Evolutionary conservation across 1,284 basidiomycete genomes (phyloP), one percentile per base, ranked within the genome.

Genomic region (Trametes sp.): DNA sequence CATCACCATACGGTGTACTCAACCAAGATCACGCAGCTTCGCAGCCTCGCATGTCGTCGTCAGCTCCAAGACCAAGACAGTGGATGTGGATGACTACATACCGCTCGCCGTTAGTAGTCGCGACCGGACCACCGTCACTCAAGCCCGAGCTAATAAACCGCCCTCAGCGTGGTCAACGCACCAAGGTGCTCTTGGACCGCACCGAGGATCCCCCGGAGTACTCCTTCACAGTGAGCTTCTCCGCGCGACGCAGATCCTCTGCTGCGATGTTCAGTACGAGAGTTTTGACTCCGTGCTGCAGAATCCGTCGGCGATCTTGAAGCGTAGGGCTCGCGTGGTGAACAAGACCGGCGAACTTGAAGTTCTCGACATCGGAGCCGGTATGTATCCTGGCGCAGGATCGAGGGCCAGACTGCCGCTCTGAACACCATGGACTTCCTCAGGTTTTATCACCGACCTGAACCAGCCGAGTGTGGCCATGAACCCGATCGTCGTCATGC

Each of bases 401-500:
- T n/a, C n/a, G n/a, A n/a, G n/a, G n/a, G n/a, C n/a, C n/a, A n/a
- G n/a, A n/a, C n/a, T n/a, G n/a, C n/a, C n/a, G n/a, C n/a, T n/a
- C n/a, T n/a, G 21, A 45, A n/a, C 3, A 19, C n/a, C 21, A 10
- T 36, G 19, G 14, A 14, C 14, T 10, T 7, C n/a, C n/a, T 28
- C 2, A 62, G 62, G 62, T 7, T 59, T 51, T 21, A 53, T 64
- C 45, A 51, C 51, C 26, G 35, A 64, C 41, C 52, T 54, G 19
- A 54, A 56, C 24, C 1, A 51, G n/a, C 62, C 62, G 19, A 41
- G 5, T 14, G 62, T 60, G 48, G 48, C n/a, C 2, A 49, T 64
- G 49, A 33, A 54, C 24, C 35, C 53, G 19, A 54, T 42, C 8
- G n/a, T 44, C 36, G 38, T 64, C 24, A 41, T 52, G 51, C 51